phyloP scores from a whole-genome alignment of 345 rosid genomes.

The Rhodamnia rubescens region DNA sequence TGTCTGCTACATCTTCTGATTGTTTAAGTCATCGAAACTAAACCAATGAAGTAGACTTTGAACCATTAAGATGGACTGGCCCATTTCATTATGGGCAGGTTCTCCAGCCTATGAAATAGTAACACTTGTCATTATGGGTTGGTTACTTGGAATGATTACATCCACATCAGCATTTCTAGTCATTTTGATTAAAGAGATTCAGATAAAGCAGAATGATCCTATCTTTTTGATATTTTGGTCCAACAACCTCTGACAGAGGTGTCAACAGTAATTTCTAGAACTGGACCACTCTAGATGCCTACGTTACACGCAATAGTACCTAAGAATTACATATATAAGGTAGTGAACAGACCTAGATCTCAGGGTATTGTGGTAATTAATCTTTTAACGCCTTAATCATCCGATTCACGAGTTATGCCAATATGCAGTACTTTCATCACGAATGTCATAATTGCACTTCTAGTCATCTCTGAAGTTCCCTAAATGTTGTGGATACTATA shows the following conservation, averaged over 20 bases:
- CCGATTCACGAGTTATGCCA: not conserved
- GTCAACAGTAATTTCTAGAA: not conserved
- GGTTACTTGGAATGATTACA: not conserved
- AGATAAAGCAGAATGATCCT: not conserved
- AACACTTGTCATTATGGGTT: not conserved
- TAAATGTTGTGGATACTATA: not conserved
- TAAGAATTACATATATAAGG: too few relatives aligned
- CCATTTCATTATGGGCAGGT: not conserved
- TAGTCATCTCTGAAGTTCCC: not conserved
- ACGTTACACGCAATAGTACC: too few relatives aligned
- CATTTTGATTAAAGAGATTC: not conserved
- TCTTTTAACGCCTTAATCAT: not conserved
- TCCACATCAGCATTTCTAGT: not conserved
- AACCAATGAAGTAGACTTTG: not conserved
- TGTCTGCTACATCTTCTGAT: not conserved
- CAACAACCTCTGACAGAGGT: not conserved
- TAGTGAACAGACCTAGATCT: not conserved
- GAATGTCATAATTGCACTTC: not conserved
- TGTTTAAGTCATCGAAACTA: not conserved
- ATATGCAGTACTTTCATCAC: not conserved
- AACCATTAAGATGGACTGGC: not conserved
- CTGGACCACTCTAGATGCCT: not conserved
- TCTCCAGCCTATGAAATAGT: not conserved
- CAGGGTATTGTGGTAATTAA: not conserved
- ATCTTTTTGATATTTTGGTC: not conserved